Evolutionary conservation across 495 filamentous ascomycete genomes (phyloP), one percentile per base, ranked within the genome.

Genomic region (Trichocladium antarcticum): DNA sequence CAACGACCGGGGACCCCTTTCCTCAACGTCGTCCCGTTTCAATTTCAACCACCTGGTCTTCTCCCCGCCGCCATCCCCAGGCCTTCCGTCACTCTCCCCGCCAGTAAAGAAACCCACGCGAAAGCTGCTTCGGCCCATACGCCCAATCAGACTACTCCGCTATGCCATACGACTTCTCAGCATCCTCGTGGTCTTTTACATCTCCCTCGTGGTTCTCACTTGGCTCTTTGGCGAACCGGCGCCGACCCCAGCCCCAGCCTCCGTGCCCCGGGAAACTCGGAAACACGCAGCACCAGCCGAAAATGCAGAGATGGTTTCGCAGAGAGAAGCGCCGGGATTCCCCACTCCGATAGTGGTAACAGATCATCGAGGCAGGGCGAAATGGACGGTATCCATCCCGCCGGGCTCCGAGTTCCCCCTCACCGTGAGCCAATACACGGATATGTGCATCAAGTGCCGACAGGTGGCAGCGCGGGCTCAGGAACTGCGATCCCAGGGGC

Each of bases 351-450:
- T 84, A 24, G 61, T 78, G 1, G 65, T 84, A 14, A 72, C 71
- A 6, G 78, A 84, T 57, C 64, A 68, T 27, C 66, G 66, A 35
- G 79, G 77, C 12, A 70, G 65, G 31, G 56, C 74, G 6, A 81
- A 72, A 56, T 87, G 84, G 84, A 86, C 84, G 0, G 72, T 87
- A 1, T 77, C 72, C 1, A 85, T 89, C 22, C 84, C 84, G 2
- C 65, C 66, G 4, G 68, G 59, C 28, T 66, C 68, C 31, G 54
- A 61, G 11, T 84, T 84, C 39, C 83, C 83, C 10, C 60, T 86
- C n/a, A 57, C 66, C 9, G 68, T 72, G 9, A 49, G 66, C 16
- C 71, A 83, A 43, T 86, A 86, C 56, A 57, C 65, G 14, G 70
- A 77, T 12, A 74, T 87, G 20, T 85, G 82, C 55, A 53, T 29